Conservation (phyloP, 805 yeast genomes). For the Kurtzmaniella fragi region DNA sequence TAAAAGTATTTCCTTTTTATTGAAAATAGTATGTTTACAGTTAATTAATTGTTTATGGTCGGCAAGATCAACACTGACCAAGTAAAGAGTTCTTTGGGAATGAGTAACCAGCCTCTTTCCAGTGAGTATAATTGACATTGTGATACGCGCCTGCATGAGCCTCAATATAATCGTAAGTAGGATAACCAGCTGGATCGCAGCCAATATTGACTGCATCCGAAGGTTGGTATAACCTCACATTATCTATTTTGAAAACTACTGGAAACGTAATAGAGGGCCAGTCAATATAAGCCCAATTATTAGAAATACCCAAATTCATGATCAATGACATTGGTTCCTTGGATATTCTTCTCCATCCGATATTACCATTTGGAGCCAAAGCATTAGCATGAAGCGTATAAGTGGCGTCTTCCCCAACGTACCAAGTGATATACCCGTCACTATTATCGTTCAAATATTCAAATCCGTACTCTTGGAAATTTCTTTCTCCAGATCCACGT, state of each 20-base stretch:
- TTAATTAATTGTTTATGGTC: neutral
- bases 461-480: constrained; percentile 30
- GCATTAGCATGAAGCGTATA: constrained; percentile 26
- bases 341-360: constrained; percentile 31
- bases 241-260: constrained; percentile 30
- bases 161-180: constrained; percentile 32
- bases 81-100: constrained; percentile 60
- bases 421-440: constrained; percentile 32
- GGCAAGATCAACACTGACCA: constrained; percentile 31
- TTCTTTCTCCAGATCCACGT: constrained; percentile 9
- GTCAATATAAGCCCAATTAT: constrained; percentile 37
- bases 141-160: constrained; percentile 26
- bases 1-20: too few relatives aligned
- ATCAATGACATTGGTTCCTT: constrained; percentile 37
- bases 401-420: constrained; percentile 22
- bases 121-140: constrained; percentile 30
- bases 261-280: constrained; percentile 32
- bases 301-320: constrained; percentile 36
- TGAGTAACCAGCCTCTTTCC: constrained; percentile 39
- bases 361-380: constrained; percentile 34
- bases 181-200: constrained; percentile 34
- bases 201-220: constrained; percentile 20
- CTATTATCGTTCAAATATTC: constrained; percentile 22
- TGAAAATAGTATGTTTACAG: too few relatives aligned
- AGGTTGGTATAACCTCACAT: constrained; percentile 38